Evolutionary conservation across 305 asterid genomes (phyloP), one percentile per base, ranked within the genome.

Genomic region (Fraxinus angustifolia): DNA sequence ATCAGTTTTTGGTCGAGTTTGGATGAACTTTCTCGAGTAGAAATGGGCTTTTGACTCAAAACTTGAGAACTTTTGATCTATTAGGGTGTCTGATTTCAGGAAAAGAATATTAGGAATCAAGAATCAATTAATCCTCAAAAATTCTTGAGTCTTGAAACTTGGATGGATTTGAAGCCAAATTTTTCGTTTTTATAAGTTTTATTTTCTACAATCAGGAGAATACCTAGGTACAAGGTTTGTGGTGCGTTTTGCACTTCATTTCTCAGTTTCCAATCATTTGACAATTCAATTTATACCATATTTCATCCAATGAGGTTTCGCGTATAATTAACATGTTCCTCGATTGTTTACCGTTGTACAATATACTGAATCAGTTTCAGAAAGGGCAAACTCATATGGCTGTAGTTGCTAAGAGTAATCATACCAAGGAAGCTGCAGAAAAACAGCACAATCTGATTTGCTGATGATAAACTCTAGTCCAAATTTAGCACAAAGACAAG

Each of bases 341-440:
- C 34, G 97, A 88, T 72, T 81, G 84, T 28, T 83, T 84, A 71
- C 98, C 98, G 8, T 78, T 94, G 85, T 94, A 94, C 77, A 95
- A 88, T 72, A 88, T 92, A 82, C 80, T 94, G 81, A 94, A 91
- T 84, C 90, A 88, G 56, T 91, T 94, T 42, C 94, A 94, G 88
- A 94, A 90, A 84, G 96, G 97, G 78, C 90, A 91, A 14, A 92
- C 97, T 89, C 98, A 94, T 62, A 92, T 94, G 97, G 96, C 94
- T 60, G 92, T 85, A 56, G 94, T 91, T 65, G 90, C 92, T 21
- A 87, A 84, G 87, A 83, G 72, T 23, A 82, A 80, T 31, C 82
- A 73, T 17, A 38, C 80, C 26, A 82, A 84, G 60, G 82, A 87
- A 34, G 78, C 83, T 6, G 71, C 78, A 75, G 88, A 85, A 78